phyloP scores from a whole-genome alignment of 768 basidiomycete species.

The Podaxis sp. region DNA sequence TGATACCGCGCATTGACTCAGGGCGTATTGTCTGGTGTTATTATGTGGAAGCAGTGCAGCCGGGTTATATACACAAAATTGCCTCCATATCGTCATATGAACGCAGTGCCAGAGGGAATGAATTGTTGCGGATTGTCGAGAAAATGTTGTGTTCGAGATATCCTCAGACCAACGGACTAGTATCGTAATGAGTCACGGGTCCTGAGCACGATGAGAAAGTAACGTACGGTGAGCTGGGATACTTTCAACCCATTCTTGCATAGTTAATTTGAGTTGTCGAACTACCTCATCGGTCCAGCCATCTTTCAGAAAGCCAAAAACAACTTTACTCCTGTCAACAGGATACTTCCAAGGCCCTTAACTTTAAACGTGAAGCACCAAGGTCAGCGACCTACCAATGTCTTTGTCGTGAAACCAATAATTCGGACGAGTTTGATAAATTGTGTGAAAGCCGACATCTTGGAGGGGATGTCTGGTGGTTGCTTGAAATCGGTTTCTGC shows the following conservation, averaged over 20 bases:
- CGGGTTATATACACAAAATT: constrained; percentile 5
- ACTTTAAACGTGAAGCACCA: neutral
- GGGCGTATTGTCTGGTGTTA: neutral
- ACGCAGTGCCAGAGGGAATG: constrained; percentile 53
- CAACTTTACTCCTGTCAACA: constrained; percentile 61
- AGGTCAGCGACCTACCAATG: constrained; percentile 49
- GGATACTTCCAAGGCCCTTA: constrained; percentile 51
- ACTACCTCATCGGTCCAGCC: constrained; percentile 60
- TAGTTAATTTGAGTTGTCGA: constrained; percentile 63
- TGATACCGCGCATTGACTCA: constrained; percentile 27
- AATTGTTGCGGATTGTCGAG: constrained; percentile 58
- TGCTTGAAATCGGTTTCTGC: constrained; percentile 61
- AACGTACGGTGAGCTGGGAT: constrained; percentile 67
- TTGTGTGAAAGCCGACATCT: constrained; percentile 61
- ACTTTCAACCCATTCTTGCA: constrained; percentile 71
- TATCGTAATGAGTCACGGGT: neutral
- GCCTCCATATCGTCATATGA: constrained; percentile 39
- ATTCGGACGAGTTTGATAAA: constrained; percentile 68
- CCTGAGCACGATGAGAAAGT: neutral
- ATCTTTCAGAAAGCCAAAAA: constrained; percentile 49
- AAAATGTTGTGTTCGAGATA: constrained; percentile 45
- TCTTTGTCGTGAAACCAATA: constrained; percentile 65
- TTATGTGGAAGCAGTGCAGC: neutral
- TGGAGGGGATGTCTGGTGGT: constrained; percentile 57
- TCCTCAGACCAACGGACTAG: constrained; percentile 51